Percentiles rank a stretch among this genome's conserved stretches.
phyloP scores from a whole-genome alignment of 768 basidiomycete genomes.

The Tephrocybe sp. region DNA sequence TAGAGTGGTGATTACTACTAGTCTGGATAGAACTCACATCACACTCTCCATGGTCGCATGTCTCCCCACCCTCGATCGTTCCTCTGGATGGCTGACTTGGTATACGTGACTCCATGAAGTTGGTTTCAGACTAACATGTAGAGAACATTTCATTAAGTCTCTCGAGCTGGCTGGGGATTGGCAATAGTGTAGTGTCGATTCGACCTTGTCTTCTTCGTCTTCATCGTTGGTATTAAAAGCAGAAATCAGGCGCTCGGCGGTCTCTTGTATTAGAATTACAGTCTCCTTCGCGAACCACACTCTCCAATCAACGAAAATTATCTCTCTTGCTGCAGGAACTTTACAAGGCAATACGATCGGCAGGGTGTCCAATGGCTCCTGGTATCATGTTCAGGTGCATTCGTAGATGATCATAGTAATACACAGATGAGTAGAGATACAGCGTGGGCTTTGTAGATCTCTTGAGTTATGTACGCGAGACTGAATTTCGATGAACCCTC shows the following conservation, averaged over 20 bases:
- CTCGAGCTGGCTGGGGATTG: slow-evolving; percentile 32
- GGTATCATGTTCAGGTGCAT: slow-evolving; percentile 2
- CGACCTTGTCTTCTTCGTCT: slow-evolving; percentile 27
- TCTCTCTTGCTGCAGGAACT: slow-evolving; percentile 36
- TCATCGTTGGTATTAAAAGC: slow-evolving; percentile 20
- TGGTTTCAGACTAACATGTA: slow-evolving; percentile 31
- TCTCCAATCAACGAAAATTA: slow-evolving; percentile 42
- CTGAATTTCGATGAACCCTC: slow-evolving; percentile 30
- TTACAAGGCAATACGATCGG: slow-evolving; percentile 37
- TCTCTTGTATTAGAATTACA: slow-evolving; percentile 46
- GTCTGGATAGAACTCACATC: slow-evolving; percentile 23
- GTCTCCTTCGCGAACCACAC: slow-evolving; percentile 45
- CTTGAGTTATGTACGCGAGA: slow-evolving; percentile 30
- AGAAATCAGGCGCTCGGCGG: slow-evolving; percentile 35
- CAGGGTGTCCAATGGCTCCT: slow-evolving; percentile 48
- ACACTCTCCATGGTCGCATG: slow-evolving; percentile 25
- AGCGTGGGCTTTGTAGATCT: slow-evolving; percentile 24
- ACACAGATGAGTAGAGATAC: slow-evolving; percentile 23
- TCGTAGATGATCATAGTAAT: neutral
- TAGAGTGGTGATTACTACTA: neutral
- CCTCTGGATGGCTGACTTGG: slow-evolving; percentile 24
- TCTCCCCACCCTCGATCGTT: slow-evolving; percentile 12
- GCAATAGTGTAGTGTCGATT: slow-evolving; percentile 18
- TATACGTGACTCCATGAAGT: neutral
- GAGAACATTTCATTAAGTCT: slow-evolving; percentile 38